phyloP scores from a whole-genome alignment of 495 filamentous ascomycete species.

The Penicillium longicatenatum region DNA sequence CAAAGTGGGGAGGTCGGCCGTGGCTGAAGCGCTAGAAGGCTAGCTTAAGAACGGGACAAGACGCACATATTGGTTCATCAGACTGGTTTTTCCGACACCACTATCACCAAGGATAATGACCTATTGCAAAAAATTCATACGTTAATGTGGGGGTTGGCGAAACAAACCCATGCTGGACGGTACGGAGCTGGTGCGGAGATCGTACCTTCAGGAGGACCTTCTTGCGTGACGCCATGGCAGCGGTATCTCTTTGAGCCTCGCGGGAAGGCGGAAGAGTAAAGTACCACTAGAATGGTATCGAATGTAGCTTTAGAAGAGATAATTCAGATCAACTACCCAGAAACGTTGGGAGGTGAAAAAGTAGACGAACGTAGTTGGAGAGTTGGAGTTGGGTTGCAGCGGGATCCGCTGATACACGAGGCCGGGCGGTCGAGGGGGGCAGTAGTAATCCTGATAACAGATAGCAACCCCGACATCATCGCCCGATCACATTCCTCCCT shows the following conservation, averaged over 20 bases:
- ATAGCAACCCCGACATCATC: slow-evolving; percentile 25
- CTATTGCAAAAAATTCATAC: slow-evolving; percentile 41
- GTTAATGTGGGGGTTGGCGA: not conserved
- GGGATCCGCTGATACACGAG: slow-evolving; percentile 40
- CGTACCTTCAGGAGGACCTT: slow-evolving; percentile 95
- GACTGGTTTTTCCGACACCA: slow-evolving; percentile 97
- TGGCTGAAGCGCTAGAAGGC: slow-evolving; percentile 5
- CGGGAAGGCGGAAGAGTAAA: slow-evolving; percentile 9
- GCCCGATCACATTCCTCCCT: slow-evolving; percentile 20
- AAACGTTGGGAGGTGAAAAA: not conserved
- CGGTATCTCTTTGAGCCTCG: slow-evolving; percentile 15
- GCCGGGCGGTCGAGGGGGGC: slow-evolving; percentile 38
- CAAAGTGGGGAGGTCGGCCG: slow-evolving; percentile 9
- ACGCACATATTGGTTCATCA: slow-evolving; percentile 99
- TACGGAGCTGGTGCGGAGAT: slow-evolving; percentile 31
- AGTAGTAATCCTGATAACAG: slow-evolving; percentile 35
- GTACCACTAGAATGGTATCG: not conserved
- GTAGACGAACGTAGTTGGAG: slow-evolving; percentile 17
- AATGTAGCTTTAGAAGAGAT: slow-evolving; percentile 10
- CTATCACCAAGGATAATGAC: slow-evolving; percentile 98
- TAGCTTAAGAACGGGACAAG: slow-evolving; percentile 9
- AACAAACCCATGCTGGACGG: not conserved
- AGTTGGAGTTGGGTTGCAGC: slow-evolving; percentile 36
- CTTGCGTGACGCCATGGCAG: slow-evolving; percentile 85
- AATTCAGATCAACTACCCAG: not conserved